A percentile compares a stretch with the other conserved stretches of the same genome.
Evolutionary conservation across 2,329 filamentous ascomycete genomes (phyloP).

Genomic region (Ceratocystis papillata): DNA sequence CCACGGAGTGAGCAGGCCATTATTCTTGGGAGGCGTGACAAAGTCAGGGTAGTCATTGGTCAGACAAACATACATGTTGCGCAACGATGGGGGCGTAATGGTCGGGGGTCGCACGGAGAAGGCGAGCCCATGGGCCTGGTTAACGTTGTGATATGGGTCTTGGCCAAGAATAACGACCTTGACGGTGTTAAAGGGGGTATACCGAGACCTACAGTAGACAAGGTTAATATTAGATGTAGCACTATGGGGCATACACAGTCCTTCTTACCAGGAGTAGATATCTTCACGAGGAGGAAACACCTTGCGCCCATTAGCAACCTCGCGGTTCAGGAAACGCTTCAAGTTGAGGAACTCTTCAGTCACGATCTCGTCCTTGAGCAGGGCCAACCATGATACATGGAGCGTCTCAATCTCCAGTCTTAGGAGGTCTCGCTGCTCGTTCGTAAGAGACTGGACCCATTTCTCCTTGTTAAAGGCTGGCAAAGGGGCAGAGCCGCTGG

Average conservation of each 20-base stretch:
- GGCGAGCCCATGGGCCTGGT: conserved; percentile 90
- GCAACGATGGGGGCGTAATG: conserved; percentile 74
- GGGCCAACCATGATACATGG: conserved; percentile 80
- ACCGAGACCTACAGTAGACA: conserved; percentile 59
- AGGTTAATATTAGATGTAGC: conserved; percentile 24
- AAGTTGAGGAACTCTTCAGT: conserved; percentile 72
- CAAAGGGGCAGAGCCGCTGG: conserved; percentile 29
- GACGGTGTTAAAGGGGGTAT: conserved; percentile 78
- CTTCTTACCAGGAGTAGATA: conserved; percentile 78
- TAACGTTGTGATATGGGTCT: conserved; percentile 91
- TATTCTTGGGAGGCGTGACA: conserved; percentile 59
- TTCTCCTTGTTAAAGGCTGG: conserved; percentile 59
- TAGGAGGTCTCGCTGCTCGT: conserved; percentile 73
- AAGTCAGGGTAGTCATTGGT: conserved; percentile 82
- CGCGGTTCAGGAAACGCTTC: conserved; percentile 75
- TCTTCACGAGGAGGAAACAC: conserved; percentile 82
- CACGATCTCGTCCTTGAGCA: conserved; percentile 75
- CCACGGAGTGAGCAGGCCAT: conserved; percentile 83
- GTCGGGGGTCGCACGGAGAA: conserved; percentile 91
- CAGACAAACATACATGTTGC: conserved; percentile 86
- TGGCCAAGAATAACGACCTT: conserved; percentile 92
- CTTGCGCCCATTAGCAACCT: conserved; percentile 61
- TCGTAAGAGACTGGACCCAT: conserved; percentile 70
- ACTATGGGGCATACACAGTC: no score
- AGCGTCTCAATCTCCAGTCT: conserved; percentile 86